These are phyloP conservation scores for Colletotrichum sp. DNA, from an alignment of 2,329 filamentous ascomycete genomes.

Conservation along the genomic window DNA sequence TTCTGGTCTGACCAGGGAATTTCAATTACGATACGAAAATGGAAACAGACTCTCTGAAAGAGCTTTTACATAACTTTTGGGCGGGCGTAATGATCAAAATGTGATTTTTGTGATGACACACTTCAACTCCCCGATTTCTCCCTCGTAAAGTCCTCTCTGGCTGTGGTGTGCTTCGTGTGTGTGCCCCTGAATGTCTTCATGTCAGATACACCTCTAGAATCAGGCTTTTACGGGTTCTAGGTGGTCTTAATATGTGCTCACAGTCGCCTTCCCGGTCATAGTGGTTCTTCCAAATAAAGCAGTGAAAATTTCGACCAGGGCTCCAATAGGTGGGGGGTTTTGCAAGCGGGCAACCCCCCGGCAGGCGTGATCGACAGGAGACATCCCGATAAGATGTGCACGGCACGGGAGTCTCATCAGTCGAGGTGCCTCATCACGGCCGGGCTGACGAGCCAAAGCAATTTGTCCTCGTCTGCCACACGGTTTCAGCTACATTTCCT, in stretches of 20 bases:
- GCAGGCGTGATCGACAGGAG: background rate
- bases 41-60: conserved; percentile 19
- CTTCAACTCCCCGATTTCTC: background rate
- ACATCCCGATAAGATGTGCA: background rate
- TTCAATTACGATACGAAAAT: conserved; percentile 20
- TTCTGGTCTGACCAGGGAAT: conserved; percentile 17
- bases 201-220: background rate
- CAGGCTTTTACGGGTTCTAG: background rate
- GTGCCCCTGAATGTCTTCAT: background rate
- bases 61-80: conserved; percentile 8
- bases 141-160: background rate
- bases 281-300: background rate
- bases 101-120: conserved; percentile 17
- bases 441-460: background rate
- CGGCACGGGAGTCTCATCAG: background rate
- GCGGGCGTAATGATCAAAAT: conserved; percentile 20
- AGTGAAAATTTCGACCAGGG: background rate
- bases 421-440: background rate
- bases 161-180: background rate
- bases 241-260: background rate
- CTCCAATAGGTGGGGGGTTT: background rate
- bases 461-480: background rate
- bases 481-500: background rate
- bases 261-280: background rate
- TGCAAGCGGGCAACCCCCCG: background rate